A percentile compares a stretch with the other conserved stretches of the same genome.
phyloP scores from a whole-genome alignment of 108 stramenopile species.

The Skeletonema menzelii region DNA sequence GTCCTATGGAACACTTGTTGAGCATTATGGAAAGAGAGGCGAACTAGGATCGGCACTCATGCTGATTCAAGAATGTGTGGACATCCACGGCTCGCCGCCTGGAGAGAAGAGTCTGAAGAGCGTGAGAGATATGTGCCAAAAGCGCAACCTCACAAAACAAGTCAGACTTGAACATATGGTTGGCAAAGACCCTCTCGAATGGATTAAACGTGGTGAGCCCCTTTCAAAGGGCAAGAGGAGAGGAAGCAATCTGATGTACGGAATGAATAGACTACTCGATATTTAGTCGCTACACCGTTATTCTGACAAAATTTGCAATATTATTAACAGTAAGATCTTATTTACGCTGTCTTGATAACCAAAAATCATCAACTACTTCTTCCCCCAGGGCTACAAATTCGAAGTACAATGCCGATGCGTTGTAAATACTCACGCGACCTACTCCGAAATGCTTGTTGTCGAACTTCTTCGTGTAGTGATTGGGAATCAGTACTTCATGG shows the following conservation, averaged over 20 bases:
- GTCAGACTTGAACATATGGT: conserved; percentile 57
- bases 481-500: conserved; percentile 4
- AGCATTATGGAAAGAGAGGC: conserved; percentile 62
- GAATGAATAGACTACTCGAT: conserved; percentile 37
- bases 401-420: conserved; percentile 43
- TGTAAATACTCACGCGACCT: conserved; percentile 36
- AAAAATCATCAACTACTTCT: conserved; percentile 41
- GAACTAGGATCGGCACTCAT: conserved; percentile 81
- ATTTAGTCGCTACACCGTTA: conserved; percentile 16
- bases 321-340: background rate
- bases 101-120: conserved; percentile 61
- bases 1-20: conserved; percentile 76
- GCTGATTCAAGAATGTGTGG: conserved; percentile 78
- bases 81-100: conserved; percentile 65
- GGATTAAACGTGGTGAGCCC: conserved; percentile 70
- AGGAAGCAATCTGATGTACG: conserved; percentile 49
- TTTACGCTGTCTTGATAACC: conserved; percentile 32
- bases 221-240: conserved; percentile 59
- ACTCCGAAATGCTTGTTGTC: conserved; percentile 30
- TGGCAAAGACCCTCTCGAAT: conserved; percentile 77
- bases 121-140: conserved; percentile 55
- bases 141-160: conserved; percentile 47
- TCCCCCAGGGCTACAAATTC: conserved; percentile 48
- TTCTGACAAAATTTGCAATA: background rate
- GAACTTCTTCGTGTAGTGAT: conserved; percentile 26